A percentile compares a stretch with the other conserved stretches of the same genome.
Evolutionary conservation across 78 protist genomes (phyloP).

Genomic region (Dictyostelium firmibasis): DNA sequence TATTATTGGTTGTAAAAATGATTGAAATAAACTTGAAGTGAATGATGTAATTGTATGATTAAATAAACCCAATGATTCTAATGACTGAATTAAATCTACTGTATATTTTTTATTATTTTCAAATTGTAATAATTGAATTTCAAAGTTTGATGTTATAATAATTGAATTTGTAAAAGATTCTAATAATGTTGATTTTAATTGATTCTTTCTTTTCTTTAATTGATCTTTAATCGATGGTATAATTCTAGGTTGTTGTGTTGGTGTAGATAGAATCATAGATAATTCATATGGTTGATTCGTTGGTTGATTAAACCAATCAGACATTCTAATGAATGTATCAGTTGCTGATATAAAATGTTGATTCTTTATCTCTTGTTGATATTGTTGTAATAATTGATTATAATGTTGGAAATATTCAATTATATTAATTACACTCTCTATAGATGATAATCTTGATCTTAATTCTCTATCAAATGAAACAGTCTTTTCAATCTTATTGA

Average conservation of each 20-base stretch:
- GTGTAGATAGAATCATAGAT: not conserved
- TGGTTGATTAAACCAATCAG: not conserved
- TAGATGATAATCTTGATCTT: slow-evolving; percentile 10
- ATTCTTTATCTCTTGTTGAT: not conserved
- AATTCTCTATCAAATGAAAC: slow-evolving; percentile 18
- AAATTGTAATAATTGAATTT: not conserved
- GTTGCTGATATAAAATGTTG: not conserved
- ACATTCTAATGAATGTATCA: not conserved
- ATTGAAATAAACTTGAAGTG: not conserved
- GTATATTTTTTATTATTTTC: not conserved
- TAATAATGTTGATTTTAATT: slow-evolving; percentile 14
- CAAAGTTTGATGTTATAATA: not conserved
- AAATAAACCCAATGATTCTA: slow-evolving; percentile 16
- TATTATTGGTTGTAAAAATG: slow-evolving; percentile 33
- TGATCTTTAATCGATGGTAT: slow-evolving; percentile 62
- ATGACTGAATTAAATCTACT: not conserved
- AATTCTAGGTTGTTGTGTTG: slow-evolving; percentile 46
- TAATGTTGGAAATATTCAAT: slow-evolving; percentile 34
- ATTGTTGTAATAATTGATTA: not conserved
- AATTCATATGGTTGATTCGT: not conserved
- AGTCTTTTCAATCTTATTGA: not conserved
- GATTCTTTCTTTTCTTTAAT: slow-evolving; percentile 54
- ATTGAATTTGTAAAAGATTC: slow-evolving; percentile 43
- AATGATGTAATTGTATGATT: slow-evolving; percentile 19
- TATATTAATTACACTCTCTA: slow-evolving; percentile 7